Percentiles rank a stretch among this genome's conserved stretches.
phyloP scores from a whole-genome alignment of 2,329 filamentous ascomycete genomes.

The Bisporella sp. region DNA sequence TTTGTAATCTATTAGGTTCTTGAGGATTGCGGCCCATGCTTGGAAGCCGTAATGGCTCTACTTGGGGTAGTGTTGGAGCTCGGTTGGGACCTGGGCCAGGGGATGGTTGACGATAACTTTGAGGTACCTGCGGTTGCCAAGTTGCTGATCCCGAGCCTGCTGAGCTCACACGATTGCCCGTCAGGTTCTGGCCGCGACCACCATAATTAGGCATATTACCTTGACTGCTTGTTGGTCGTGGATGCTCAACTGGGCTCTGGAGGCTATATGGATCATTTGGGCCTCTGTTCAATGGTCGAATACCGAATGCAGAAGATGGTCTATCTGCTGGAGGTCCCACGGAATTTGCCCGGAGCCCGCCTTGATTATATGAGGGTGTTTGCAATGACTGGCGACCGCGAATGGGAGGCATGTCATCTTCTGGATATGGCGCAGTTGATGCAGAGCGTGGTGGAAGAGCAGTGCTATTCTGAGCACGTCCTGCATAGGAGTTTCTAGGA shows the following conservation, averaged over 20 bases:
- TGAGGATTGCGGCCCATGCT: constrained; percentile 11
- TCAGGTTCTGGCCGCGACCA: constrained; percentile 18
- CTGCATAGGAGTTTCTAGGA: constrained; percentile 13
- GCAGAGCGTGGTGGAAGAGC: constrained; percentile 13
- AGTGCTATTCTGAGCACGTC: constrained; percentile 5
- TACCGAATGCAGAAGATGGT: constrained; percentile 40
- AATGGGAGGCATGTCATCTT: constrained; percentile 52
- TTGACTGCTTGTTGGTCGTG: constrained; percentile 39
- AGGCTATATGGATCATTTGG: constrained; percentile 11
- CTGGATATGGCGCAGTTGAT: constrained; percentile 59
- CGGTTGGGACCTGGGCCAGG: constrained; percentile 14
- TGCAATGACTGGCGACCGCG: constrained; percentile 13
- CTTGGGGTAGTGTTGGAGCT: constrained; percentile 13
- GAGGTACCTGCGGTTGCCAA: constrained; percentile 33
- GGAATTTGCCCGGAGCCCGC: constrained; percentile 39
- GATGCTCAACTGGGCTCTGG: constrained; percentile 9
- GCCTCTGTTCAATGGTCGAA: constrained; percentile 35
- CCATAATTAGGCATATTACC: constrained; percentile 40
- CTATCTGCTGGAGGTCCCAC: constrained; percentile 37
- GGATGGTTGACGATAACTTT: constrained; percentile 36
- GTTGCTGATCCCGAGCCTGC: constrained; percentile 35
- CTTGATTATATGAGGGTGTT: constrained; percentile 16
- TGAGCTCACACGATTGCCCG: constrained; percentile 28
- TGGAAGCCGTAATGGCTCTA: constrained; percentile 13
- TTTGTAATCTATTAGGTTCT: constrained; percentile 10